Evolutionary conservation across 495 filamentous ascomycete genomes (phyloP).

Genomic region (Lasiosphaeriaceae sp.): DNA sequence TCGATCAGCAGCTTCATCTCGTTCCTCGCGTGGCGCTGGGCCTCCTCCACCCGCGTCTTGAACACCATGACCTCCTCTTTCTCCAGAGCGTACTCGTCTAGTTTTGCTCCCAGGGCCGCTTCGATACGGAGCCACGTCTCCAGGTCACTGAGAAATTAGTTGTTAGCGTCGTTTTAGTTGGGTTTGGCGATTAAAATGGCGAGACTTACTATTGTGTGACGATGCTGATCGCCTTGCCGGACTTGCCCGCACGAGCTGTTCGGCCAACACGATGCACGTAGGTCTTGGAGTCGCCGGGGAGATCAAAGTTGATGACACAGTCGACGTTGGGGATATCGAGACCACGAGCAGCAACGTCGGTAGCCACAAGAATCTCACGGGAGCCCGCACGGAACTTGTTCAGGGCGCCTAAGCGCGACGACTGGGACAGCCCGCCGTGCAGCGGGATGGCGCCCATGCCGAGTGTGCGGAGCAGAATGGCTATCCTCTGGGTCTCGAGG

Average conservation of each 20-base stretch:
- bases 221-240: slow-evolving; percentile 74
- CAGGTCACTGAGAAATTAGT: slow-evolving; percentile 48
- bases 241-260: slow-evolving; percentile 85
- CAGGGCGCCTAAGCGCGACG: slow-evolving; percentile 74
- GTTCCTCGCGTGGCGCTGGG: slow-evolving; percentile 73
- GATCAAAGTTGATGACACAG: slow-evolving; percentile 81
- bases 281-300: slow-evolving; percentile 79
- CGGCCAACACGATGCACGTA: slow-evolving; percentile 95
- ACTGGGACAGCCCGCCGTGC: slow-evolving; percentile 86
- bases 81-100: slow-evolving; percentile 56
- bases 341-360: slow-evolving; percentile 91
- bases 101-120: slow-evolving; percentile 69
- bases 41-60: slow-evolving; percentile 72
- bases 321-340: slow-evolving; percentile 93
- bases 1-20: slow-evolving; percentile 84
- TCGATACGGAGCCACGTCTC: slow-evolving; percentile 87
- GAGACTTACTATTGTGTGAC: slow-evolving; percentile 74
- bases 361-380: slow-evolving; percentile 86
- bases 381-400: slow-evolving; percentile 77
- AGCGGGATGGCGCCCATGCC: slow-evolving; percentile 77
- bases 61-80: slow-evolving; percentile 90
- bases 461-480: slow-evolving; percentile 74
- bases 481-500: slow-evolving; percentile 79
- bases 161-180: not conserved
- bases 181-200: too few relatives aligned